Evolutionary conservation across 176 grass and related monocot genomes (phyloP).

Genomic region (Cymbopogon citratus): DNA sequence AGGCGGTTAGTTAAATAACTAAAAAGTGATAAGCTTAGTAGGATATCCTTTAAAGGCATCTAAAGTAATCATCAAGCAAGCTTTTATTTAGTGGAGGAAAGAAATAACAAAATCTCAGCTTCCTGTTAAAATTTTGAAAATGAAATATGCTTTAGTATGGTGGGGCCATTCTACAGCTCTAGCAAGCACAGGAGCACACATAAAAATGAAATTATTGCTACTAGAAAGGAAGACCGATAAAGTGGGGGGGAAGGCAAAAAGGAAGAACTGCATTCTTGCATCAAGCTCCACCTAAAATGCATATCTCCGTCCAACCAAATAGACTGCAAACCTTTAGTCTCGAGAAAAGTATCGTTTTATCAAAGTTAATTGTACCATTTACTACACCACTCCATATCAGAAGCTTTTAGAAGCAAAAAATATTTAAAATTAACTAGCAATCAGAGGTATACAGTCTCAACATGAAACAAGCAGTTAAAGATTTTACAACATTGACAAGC

Average conservation of each 20-base stretch:
- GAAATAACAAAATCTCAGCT: conserved; percentile 13
- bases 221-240: conserved; percentile 1
- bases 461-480: neutral
- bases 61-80: conserved; percentile 27
- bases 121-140: conserved; percentile 16
- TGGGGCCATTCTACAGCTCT: conserved; percentile 12
- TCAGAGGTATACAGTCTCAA: neutral
- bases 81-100: conserved; percentile 14
- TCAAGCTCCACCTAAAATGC: conserved; percentile 11
- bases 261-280: neutral
- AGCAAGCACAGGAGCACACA: neutral
- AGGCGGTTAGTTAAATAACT: conserved; percentile 1
- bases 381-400: neutral
- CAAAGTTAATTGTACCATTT: neutral
- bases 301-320: neutral
- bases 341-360: neutral
- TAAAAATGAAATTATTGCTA: conserved; percentile 22
- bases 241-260: conserved; percentile 3
- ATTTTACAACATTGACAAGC: neutral
- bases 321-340: conserved; percentile 8
- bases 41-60: conserved; percentile 24
- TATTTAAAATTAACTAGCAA: neutral
- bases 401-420: conserved; percentile 3
- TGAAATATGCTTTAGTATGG: conserved; percentile 6
- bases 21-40: neutral